Percentiles rank a stretch among this genome's conserved stretches.
phyloP scores from a whole-genome alignment of 208 protist species.

The Angomonas ambiguus region DNA sequence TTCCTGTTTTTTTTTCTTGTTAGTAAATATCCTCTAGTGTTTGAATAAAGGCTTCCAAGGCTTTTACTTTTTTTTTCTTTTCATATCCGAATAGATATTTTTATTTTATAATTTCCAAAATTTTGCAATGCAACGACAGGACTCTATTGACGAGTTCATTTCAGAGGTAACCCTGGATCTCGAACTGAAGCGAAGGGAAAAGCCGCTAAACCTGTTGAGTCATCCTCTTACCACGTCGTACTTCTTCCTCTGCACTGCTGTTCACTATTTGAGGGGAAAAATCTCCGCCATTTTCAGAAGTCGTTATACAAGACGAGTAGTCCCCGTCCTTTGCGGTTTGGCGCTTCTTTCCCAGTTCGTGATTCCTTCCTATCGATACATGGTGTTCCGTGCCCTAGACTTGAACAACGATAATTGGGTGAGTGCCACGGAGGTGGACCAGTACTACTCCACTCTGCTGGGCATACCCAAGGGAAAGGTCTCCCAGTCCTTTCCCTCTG shows the following conservation, averaged over 20 bases:
- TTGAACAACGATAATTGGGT: conserved; percentile 45
- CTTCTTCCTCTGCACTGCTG: not conserved
- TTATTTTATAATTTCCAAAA: no score
- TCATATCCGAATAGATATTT: no score
- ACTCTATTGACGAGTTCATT: not conserved
- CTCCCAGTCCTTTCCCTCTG: conserved; percentile 25
- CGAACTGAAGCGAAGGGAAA: not conserved
- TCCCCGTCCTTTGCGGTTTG: not conserved
- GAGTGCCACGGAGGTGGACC: conserved; percentile 35
- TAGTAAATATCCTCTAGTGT: not conserved
- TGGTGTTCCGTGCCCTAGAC: conserved; percentile 48
- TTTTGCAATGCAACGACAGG: not conserved
- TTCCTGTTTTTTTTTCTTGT: not conserved
- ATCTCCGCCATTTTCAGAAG: conserved; percentile 25
- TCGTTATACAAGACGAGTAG: conserved; percentile 5
- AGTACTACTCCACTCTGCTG: conserved; percentile 50
- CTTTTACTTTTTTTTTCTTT: no score
- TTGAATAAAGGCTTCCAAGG: no score
- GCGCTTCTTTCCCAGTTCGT: conserved; percentile 40
- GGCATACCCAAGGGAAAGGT: conserved; percentile 15
- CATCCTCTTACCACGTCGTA: not conserved
- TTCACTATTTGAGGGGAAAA: conserved; percentile 6
- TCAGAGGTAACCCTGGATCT: not conserved
- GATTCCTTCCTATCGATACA: conserved; percentile 26
- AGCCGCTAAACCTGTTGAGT: not conserved